A percentile compares a stretch with the other conserved stretches of the same genome.
phyloP scores from a whole-genome alignment of 192 early-diverging fungal species.

The Coemansia sp. region DNA sequence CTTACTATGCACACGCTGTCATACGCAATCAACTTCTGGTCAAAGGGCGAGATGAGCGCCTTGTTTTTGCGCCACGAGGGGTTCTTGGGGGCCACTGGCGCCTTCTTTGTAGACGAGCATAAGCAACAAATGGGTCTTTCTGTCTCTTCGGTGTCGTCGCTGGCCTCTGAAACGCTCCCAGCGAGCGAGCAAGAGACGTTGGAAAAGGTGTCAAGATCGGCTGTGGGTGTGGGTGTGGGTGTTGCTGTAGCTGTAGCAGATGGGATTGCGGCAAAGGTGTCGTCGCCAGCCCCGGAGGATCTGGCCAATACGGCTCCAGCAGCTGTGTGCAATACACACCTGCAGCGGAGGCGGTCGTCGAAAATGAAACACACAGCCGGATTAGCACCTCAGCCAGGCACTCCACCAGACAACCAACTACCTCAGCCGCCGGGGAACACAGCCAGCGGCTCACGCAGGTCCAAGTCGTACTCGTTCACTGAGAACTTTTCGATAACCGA shows the following conservation, averaged over 20 bases:
- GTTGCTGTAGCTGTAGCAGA: background rate
- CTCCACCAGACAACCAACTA: background rate
- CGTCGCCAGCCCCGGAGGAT: background rate
- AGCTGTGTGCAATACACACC: background rate
- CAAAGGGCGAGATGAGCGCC: constrained; percentile 91
- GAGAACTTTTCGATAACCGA: constrained; percentile 80
- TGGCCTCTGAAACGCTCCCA: background rate
- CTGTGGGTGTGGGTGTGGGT: background rate
- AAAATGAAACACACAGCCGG: background rate
- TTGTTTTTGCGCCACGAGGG: constrained; percentile 97
- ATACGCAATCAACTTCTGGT: constrained; percentile 98
- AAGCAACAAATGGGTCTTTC: background rate
- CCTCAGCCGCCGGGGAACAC: background rate
- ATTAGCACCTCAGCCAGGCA: background rate
- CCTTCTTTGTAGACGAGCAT: constrained; percentile 48
- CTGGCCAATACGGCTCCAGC: background rate
- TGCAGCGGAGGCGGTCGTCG: background rate
- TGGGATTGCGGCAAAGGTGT: background rate
- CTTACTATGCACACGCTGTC: constrained; percentile 97
- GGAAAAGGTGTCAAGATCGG: background rate
- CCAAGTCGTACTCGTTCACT: constrained; percentile 66
- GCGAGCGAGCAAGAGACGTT: background rate
- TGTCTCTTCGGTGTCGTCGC: background rate
- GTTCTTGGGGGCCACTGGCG: constrained; percentile 93
- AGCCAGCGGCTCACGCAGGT: constrained; percentile 1